These are phyloP conservation scores for Metschnikowia sp. DNA, from an alignment of 805 yeast species.

Conservation along the genomic window DNA sequence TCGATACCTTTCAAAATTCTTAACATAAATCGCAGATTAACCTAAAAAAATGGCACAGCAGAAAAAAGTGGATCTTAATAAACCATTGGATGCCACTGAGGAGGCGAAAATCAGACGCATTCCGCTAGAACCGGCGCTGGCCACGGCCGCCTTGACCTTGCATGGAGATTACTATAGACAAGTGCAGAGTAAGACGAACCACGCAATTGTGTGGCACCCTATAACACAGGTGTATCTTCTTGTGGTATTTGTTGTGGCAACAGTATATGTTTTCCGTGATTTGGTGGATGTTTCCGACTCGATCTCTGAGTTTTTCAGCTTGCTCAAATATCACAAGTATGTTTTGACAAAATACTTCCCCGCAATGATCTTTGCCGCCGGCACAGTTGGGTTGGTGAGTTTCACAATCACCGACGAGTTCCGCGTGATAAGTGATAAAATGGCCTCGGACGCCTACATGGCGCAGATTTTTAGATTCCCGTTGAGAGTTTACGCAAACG, in stretches of 20 bases:
- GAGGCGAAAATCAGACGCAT: slow-evolving; percentile 52
- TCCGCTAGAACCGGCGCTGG: slow-evolving; percentile 51
- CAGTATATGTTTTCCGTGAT: slow-evolving; percentile 26
- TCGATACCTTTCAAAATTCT: no score
- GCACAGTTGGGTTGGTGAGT: slow-evolving; percentile 37
- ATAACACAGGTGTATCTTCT: slow-evolving; percentile 25
- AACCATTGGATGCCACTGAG: slow-evolving; percentile 51
- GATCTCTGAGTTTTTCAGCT: slow-evolving; percentile 25
- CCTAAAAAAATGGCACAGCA: slow-evolving; percentile 39
- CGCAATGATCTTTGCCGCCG: slow-evolving; percentile 35
- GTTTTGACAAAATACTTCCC: slow-evolving; percentile 31
- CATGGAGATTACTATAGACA: slow-evolving; percentile 58
- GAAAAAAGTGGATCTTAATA: slow-evolving; percentile 48
- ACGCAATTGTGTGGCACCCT: slow-evolving; percentile 45
- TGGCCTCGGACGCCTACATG: slow-evolving; percentile 23
- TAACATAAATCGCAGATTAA: neutral
- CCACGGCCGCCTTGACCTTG: slow-evolving; percentile 58
- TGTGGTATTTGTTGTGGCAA: slow-evolving; percentile 7
- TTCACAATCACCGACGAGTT: slow-evolving; percentile 47
- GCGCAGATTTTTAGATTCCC: slow-evolving; percentile 49
- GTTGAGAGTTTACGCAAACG: slow-evolving; percentile 44
- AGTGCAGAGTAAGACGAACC: slow-evolving; percentile 46
- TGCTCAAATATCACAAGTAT: slow-evolving; percentile 21
- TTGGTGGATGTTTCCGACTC: slow-evolving; percentile 30
- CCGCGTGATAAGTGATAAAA: slow-evolving; percentile 30